A percentile compares a stretch with the other conserved stretches of the same genome.
Evolutionary conservation across 495 filamentous ascomycete genomes (phyloP).

Genomic region (Chaetomium fimeti): DNA sequence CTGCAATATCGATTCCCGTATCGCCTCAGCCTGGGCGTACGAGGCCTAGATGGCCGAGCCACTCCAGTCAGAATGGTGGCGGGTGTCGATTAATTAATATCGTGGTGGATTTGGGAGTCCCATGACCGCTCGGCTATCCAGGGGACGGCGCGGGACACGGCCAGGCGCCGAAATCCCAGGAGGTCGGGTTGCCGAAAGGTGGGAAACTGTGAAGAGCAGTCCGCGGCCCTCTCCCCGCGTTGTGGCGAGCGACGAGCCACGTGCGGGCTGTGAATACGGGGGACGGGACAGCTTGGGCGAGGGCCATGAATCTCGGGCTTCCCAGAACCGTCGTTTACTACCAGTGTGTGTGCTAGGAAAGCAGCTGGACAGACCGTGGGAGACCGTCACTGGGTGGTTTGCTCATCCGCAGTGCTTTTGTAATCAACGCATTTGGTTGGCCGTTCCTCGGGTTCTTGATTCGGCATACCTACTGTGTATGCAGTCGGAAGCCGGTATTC

Average conservation of each 20-base stretch:
- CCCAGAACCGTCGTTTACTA: no score
- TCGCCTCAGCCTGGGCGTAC: slow-evolving; percentile 1
- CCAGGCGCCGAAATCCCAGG: slow-evolving; percentile 2
- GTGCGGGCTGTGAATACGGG: background rate
- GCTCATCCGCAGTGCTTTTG: background rate
- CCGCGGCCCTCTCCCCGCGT: background rate
- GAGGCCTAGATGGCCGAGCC: slow-evolving; percentile 24
- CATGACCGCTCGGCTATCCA: slow-evolving; percentile 25
- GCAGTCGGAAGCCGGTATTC: background rate
- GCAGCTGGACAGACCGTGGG: no score
- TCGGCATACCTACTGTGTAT: background rate
- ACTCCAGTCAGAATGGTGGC: background rate
- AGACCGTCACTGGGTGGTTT: background rate
- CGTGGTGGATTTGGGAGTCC: slow-evolving; percentile 19
- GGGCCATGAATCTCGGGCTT: no score
- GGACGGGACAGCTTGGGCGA: background rate
- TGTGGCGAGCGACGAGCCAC: background rate
- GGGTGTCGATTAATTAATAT: slow-evolving; percentile 34
- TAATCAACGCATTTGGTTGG: background rate
- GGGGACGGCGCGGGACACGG: slow-evolving; percentile 8
- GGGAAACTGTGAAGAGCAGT: no score
- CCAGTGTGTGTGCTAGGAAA: no score
- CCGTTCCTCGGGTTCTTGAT: background rate
- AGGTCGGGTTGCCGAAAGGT: slow-evolving; percentile 8
- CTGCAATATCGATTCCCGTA: slow-evolving; percentile 16